Percentiles rank a stretch among this genome's conserved stretches.
These are phyloP conservation scores for Manihot esculenta DNA, from an alignment of 441 rosid species.

Conservation along the genomic window DNA sequence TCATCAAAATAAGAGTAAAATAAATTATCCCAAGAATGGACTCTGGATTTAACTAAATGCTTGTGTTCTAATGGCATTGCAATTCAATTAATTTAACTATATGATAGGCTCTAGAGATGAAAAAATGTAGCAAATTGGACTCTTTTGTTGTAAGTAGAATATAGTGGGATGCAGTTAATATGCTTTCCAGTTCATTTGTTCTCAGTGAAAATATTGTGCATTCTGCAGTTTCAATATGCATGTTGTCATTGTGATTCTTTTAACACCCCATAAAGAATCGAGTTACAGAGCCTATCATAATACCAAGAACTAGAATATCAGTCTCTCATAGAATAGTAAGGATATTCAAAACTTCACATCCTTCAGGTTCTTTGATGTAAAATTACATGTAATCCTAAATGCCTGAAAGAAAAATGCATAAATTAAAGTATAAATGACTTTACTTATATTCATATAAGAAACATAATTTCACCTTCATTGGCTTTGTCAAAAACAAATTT, in stretches of 20 bases:
- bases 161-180: not conserved
- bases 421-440: not conserved
- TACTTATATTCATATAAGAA: slow-evolving; percentile 1
- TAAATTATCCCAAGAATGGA: not conserved
- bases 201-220: not conserved
- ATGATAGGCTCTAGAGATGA: not conserved
- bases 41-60: not conserved
- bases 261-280: not conserved
- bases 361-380: not conserved
- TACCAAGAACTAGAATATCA: not conserved
- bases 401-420: not conserved
- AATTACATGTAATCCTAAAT: not conserved
- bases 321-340: not conserved
- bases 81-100: not conserved
- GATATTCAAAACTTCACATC: not conserved
- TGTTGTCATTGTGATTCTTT: not conserved
- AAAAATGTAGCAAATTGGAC: not conserved
- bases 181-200: not conserved
- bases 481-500: slow-evolving; percentile 87
- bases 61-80: not conserved
- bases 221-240: slow-evolving; percentile 2
- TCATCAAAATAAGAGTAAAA: not conserved
- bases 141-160: not conserved
- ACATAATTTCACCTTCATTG: slow-evolving; percentile 66
- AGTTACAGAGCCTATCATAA: not conserved